A percentile compares a stretch with the other conserved stretches of the same genome.
phyloP scores from a whole-genome alignment of 768 basidiomycete species.

The Podaxis pistillaris region DNA sequence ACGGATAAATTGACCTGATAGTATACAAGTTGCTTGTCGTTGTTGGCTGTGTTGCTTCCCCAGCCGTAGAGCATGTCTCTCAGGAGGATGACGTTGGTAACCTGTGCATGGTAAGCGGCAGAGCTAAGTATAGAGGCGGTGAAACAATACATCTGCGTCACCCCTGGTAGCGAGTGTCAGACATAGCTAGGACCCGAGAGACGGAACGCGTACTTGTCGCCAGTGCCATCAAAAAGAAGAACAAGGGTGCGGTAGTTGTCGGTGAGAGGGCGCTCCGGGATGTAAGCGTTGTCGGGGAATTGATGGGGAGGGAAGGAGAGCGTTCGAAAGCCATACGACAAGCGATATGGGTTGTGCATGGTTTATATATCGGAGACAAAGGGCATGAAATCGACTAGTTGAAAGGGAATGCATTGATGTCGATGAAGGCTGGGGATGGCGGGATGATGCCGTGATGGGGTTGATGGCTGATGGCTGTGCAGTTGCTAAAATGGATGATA shows the following conservation, averaged over 20 bases:
- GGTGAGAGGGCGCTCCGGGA: neutral
- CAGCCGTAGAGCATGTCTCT: conserved; percentile 16
- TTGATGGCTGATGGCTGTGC: neutral
- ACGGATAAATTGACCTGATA: conserved; percentile 13
- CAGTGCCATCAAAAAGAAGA: conserved; percentile 21
- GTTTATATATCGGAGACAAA: neutral
- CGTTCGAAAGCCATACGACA: neutral
- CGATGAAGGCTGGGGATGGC: neutral
- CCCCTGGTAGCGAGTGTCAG: conserved; percentile 5
- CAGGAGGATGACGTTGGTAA: conserved; percentile 20
- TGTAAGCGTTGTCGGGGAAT: neutral
- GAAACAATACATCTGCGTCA: neutral
- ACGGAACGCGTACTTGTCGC: conserved; percentile 15
- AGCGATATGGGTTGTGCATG: neutral
- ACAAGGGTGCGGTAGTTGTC: conserved; percentile 15
- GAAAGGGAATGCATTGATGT: neutral
- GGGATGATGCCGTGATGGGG: neutral
- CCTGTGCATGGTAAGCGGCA: conserved; percentile 7
- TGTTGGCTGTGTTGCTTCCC: neutral
- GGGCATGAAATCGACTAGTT: neutral
- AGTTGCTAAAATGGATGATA: neutral
- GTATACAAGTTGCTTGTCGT: conserved; percentile 17
- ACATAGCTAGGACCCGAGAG: neutral
- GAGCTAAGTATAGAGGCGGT: neutral
- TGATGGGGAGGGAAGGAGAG: neutral